Evolutionary conservation across 371 early-diverging fungal species (phyloP).

Genomic region (Mycotypha africana): DNA sequence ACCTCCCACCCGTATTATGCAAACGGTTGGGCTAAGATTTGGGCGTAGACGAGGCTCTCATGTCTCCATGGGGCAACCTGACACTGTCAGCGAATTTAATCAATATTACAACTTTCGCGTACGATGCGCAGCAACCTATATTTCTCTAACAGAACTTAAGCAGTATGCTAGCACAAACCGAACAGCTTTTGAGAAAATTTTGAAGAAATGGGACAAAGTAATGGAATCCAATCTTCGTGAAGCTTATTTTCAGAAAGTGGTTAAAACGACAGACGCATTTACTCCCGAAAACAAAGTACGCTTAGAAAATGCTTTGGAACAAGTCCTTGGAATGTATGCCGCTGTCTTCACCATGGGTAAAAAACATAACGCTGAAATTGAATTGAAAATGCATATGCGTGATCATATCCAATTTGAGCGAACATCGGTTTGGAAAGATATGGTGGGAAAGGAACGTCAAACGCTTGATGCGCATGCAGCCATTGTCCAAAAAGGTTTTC

Average conservation of each 20-base stretch:
- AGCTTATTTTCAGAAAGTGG: slow-evolving; percentile 55
- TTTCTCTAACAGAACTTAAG: slow-evolving; percentile 77
- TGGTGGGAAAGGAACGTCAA: slow-evolving; percentile 70
- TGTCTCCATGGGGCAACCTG: slow-evolving; percentile 2
- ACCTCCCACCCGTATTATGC: slow-evolving; percentile 6
- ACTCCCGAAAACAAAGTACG: slow-evolving; percentile 42
- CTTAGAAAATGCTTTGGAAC: slow-evolving; percentile 47
- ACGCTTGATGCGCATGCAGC: slow-evolving; percentile 40
- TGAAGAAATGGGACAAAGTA: slow-evolving; percentile 97
- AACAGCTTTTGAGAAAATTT: slow-evolving; percentile 91
- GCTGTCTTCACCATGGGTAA: slow-evolving; percentile 53
- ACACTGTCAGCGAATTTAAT: slow-evolving; percentile 7
- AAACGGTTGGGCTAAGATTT: not conserved
- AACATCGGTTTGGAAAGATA: slow-evolving; percentile 79
- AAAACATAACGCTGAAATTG: slow-evolving; percentile 47
- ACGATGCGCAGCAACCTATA: slow-evolving; percentile 45
- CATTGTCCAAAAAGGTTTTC: not conserved
- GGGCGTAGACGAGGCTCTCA: slow-evolving; percentile 10
- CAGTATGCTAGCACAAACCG: slow-evolving; percentile 88
- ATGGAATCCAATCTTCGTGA: slow-evolving; percentile 44
- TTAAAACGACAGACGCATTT: slow-evolving; percentile 57
- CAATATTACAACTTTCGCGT: slow-evolving; percentile 12
- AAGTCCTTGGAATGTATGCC: slow-evolving; percentile 61
- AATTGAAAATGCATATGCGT: slow-evolving; percentile 62
- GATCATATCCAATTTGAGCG: slow-evolving; percentile 75